These are phyloP conservation scores for Picea abies DNA, from an alignment of 83 land plant genomes.

Conservation along the genomic window DNA sequence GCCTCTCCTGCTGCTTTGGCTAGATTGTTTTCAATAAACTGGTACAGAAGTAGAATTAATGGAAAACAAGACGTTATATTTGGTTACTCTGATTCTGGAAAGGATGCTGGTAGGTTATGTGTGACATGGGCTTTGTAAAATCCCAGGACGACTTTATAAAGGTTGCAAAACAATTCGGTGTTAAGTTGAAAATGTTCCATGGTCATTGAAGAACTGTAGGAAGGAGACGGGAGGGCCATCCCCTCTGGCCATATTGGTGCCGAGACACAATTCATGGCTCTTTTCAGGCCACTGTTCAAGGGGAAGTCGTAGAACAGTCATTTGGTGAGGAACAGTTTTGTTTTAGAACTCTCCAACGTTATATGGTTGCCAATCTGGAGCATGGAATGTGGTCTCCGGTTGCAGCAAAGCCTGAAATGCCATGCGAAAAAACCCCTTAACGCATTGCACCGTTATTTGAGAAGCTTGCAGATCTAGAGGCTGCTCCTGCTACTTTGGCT, in stretches of 20 bases:
- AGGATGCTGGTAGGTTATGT: constrained; percentile 78
- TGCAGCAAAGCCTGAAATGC: no score
- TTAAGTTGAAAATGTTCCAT: constrained; percentile 69
- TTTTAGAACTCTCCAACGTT: constrained; percentile 75
- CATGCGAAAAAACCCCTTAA: no score
- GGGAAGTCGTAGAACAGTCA: constrained; percentile 75
- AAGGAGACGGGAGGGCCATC: no score
- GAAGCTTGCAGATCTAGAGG: constrained; percentile 79
- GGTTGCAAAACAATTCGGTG: constrained; percentile 69
- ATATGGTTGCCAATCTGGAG: constrained; percentile 76
- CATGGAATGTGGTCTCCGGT: constrained; percentile 51
- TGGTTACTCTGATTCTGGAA: constrained; percentile 83
- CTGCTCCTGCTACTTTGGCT: constrained; percentile 69
- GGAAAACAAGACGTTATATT: constrained; percentile 89
- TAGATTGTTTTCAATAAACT: no score
- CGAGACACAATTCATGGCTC: constrained; percentile 78
- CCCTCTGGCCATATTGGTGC: constrained; percentile 71
- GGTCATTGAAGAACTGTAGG: no score
- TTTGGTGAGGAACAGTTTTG: constrained; percentile 81
- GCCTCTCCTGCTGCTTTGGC: no score
- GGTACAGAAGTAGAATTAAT: constrained; percentile 54
- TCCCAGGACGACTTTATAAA: constrained; percentile 73
- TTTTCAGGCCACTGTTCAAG: constrained; percentile 75
- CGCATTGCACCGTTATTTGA: constrained; percentile 43
- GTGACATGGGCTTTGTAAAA: constrained; percentile 72